A percentile compares a stretch with the other conserved stretches of the same genome.
phyloP scores from a whole-genome alignment of 352 stramenopile genomes.

The Phytophthora foliorum region DNA sequence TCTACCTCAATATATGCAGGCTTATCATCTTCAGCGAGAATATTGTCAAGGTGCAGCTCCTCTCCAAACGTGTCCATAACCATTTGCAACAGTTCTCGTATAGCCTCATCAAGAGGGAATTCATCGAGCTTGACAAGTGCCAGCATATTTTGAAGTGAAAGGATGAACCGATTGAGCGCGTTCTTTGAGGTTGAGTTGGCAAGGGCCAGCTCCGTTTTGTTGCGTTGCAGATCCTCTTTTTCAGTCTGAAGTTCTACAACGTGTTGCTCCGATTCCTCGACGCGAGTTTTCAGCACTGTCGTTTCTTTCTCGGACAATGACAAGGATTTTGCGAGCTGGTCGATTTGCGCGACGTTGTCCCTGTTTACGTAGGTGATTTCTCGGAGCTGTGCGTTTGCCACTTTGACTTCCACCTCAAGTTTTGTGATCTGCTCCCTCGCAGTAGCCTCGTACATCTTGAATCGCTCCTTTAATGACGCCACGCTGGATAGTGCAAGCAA shows the following conservation, averaged over 20 bases:
- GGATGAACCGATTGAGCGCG: conserved; percentile 63
- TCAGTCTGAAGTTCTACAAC: conserved; percentile 55
- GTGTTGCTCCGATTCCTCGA: conserved; percentile 55
- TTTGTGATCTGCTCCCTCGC: conserved; percentile 86
- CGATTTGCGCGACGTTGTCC: conserved; percentile 72
- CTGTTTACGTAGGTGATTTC: conserved; percentile 83
- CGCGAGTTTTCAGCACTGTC: conserved; percentile 43
- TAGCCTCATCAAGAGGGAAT: conserved; percentile 80
- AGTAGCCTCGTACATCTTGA: conserved; percentile 81
- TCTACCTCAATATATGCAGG: conserved; percentile 69
- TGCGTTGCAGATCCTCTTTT: conserved; percentile 69
- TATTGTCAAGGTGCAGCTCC: conserved; percentile 52
- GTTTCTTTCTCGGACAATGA: conserved; percentile 60
- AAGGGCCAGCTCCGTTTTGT: conserved; percentile 62
- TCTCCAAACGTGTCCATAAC: conserved; percentile 66
- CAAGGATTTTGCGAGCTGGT: conserved; percentile 67
- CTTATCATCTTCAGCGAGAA: conserved; percentile 76
- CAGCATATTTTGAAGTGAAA: conserved; percentile 72
- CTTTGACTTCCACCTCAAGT: conserved; percentile 85
- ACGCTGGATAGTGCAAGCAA: conserved; percentile 44
- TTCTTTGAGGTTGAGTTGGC: conserved; percentile 66
- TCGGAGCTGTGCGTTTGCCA: conserved; percentile 70
- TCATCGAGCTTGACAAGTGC: conserved; percentile 79
- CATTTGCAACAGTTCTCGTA: conserved; percentile 76
- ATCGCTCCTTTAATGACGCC: conserved; percentile 69